phyloP scores from a whole-genome alignment of 805 yeast genomes.

The Candida germanica region DNA sequence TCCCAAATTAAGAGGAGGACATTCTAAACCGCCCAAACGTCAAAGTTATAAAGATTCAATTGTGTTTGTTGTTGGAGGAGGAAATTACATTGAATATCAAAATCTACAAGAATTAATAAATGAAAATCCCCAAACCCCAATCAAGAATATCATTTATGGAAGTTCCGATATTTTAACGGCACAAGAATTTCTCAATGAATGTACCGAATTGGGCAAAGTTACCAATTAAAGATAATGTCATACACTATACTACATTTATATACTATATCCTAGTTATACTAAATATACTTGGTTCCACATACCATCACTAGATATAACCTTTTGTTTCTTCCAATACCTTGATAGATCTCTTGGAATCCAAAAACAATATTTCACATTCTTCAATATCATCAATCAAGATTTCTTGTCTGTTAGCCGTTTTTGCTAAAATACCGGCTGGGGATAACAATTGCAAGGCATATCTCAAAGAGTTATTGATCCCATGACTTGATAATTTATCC shows the following conservation, averaged over 20 bases:
- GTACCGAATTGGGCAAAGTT: slow-evolving; percentile 39
- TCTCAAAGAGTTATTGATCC: slow-evolving; percentile 77
- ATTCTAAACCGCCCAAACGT: slow-evolving; percentile 83
- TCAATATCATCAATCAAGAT: slow-evolving; percentile 70
- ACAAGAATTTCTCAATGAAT: slow-evolving; percentile 62
- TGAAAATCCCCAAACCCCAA: slow-evolving; percentile 25
- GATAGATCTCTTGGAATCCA: slow-evolving; percentile 81
- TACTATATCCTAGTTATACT: neutral
- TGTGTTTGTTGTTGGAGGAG: slow-evolving; percentile 96
- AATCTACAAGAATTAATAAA: slow-evolving; percentile 85
- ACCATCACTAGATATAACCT: slow-evolving; percentile 30
- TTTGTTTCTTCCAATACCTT: slow-evolving; percentile 54
- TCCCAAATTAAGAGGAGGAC: slow-evolving; percentile 88
- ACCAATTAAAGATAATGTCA: slow-evolving; percentile 18
- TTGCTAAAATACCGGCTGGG: slow-evolving; percentile 83
- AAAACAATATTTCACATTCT: slow-evolving; percentile 76
- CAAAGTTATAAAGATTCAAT: slow-evolving; percentile 75
- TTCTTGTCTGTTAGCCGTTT: slow-evolving; percentile 67
- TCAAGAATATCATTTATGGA: slow-evolving; percentile 75
- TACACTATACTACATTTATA: neutral
- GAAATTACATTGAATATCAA: slow-evolving; percentile 90
- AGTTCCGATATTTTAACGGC: slow-evolving; percentile 78
- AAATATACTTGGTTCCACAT: too few relatives aligned
- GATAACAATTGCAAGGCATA: slow-evolving; percentile 88
- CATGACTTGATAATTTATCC: slow-evolving; percentile 68